Evolutionary conservation across 805 yeast genomes (phyloP), one percentile per base, ranked within the genome.

Genomic region (Gaillardinia entomophila): DNA sequence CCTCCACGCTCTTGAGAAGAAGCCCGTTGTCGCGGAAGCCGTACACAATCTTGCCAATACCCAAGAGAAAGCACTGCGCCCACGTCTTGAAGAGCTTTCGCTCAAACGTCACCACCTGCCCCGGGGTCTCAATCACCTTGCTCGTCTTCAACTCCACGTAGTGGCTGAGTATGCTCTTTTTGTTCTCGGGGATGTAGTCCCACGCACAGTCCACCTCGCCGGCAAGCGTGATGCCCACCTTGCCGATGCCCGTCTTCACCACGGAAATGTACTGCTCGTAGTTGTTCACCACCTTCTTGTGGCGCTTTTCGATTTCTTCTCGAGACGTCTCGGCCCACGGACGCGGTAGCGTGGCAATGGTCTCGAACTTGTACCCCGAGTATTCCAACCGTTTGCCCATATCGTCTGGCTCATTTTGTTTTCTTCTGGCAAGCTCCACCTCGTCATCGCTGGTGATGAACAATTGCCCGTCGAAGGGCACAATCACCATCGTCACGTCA

Each of bases 121-220:
- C 66, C 4, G 77, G 75, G 13, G 73, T 65, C 15, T 62, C 66
- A 0, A 90, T 67, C 4, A 69, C 62, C 27, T 71, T 63, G 2
- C 82, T 61, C 1, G 96, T 85, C 50, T 89, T 90, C 42, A 92
- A 64, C 55, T 92, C 97, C 6, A 81, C 80, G 52, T 92, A 92
- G 55, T 86, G 95, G 3, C 69, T 55, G 28, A 86, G 61, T 38
- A 74, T 75, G n/a, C 34, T 48, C 12, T 23, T 23, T 15, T 40
- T 37, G 4, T 34, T 38, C 36, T 27, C 53, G 2, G 89, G 87
- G 42, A 79, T 73, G 47, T 75, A 86, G 53, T 88, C 96, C 72
- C 80, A 82, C 8, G 82, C 81, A 53, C 96, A 82, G 57, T 90
- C 97, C 14, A 90, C 85, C 60, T 92, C 97, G 2, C 96, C 96